Base-by-base conservation (phyloP, 1,284 basidiomycete genomes). In the Phellopilus nigrolimitatus region DNA sequence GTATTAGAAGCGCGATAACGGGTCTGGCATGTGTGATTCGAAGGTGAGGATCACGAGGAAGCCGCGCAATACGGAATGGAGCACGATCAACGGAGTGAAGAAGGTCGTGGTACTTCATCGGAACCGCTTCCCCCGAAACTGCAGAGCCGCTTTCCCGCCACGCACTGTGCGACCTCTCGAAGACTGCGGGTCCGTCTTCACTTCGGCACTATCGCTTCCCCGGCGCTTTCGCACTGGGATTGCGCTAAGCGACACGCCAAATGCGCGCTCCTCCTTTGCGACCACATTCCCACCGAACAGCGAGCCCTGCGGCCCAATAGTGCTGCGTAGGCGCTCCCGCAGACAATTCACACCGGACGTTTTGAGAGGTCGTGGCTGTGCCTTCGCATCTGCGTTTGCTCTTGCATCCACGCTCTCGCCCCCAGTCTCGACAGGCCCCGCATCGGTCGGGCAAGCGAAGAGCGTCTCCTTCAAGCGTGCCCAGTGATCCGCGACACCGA, bases 381-480 rank as follows among this genome's bases (percentile, higher is more conserved):
- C 24, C 10, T 36, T 21, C 9, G 9, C 21, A 22, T 12, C 33
- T 13, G n/a, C 21, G 21, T 33, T 25, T 22, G n/a, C 15, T 33
- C 15, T 19, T 17, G 24, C 19, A n/a, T 49, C 30, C n/a, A 9
- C 31, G 8, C 19, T 10, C 4, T 44, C 21, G 22, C 8, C 13
- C 19, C 15, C 21, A 17, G 22, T 28, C 19, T 37, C 51, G 27
- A 15, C 15, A n/a, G 30, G 36, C 17, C 17, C 19, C n/a, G 8
- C 24, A 10, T 38, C 41, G 1, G n/a, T 22, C 2, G 49, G 34
- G 22, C 51, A 48, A 15, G 39, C 21, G 17, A 40, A 33, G 27
- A 48, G 27, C n/a, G 51, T 25, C 28, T 53, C 46, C 38, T 53
- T 53, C 24, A 53, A 44, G 15, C 51, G 51, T 21, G 31, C 33